Evolutionary conservation across 139 green algal genomes (phyloP).

Genomic region (Chlorella sp.): DNA sequence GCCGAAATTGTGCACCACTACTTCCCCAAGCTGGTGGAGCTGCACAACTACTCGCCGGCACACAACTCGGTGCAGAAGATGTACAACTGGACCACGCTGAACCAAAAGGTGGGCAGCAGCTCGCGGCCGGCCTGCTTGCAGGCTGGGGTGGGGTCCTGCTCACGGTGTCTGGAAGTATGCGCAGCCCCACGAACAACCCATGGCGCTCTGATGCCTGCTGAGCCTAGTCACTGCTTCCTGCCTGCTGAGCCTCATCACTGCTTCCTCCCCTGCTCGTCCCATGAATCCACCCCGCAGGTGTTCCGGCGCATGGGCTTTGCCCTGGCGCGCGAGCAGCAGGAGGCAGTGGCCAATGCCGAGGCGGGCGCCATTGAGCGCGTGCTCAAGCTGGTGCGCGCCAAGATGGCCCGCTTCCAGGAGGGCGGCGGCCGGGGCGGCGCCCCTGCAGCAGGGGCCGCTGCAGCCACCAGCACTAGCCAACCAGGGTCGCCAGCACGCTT

Average conservation of each 20-base stretch:
- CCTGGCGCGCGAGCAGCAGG: constrained; percentile 65
- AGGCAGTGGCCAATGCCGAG: constrained; percentile 71
- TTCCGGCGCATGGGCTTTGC: constrained; percentile 84
- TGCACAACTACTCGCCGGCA: constrained; percentile 96
- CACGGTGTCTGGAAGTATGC: too few species aligned
- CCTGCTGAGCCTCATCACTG: too few species aligned
- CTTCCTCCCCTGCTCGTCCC: too few species aligned
- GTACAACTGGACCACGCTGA: constrained; percentile 97
- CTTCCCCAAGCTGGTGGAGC: constrained; percentile 88
- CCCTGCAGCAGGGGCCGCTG: not conserved
- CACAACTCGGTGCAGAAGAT: constrained; percentile 89
- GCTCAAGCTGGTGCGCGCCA: constrained; percentile 82
- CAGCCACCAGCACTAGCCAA: constrained; percentile 1
- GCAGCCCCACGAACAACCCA: too few species aligned
- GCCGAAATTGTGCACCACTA: constrained; percentile 90
- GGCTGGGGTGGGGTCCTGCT: too few species aligned
- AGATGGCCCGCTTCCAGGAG: constrained; percentile 59
- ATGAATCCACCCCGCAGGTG: constrained; percentile 43
- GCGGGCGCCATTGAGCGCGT: constrained; percentile 81
- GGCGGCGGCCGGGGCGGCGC: constrained; percentile 17
- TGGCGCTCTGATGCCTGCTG: too few species aligned
- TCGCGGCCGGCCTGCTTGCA: too few species aligned
- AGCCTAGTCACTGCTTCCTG: too few species aligned
- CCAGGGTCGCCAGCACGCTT: not conserved
- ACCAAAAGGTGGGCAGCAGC: constrained; percentile 65